phyloP scores from a whole-genome alignment of 1,284 basidiomycete genomes.

The Volvariella volvacea region DNA sequence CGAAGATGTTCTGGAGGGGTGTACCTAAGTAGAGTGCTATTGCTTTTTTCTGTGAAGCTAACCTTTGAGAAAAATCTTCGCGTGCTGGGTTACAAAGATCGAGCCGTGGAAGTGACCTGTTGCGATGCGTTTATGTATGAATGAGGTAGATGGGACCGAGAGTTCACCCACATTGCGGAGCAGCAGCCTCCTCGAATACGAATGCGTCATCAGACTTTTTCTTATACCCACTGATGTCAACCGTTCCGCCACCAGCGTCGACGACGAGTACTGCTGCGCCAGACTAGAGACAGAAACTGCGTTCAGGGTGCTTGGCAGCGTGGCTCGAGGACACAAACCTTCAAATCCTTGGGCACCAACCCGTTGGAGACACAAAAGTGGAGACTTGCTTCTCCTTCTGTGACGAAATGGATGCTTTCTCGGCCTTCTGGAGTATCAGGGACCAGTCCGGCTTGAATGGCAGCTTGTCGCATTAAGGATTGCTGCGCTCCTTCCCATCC shows the following conservation, averaged over 20 bases:
- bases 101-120: slow-evolving; percentile 15
- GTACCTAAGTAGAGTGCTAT: not conserved
- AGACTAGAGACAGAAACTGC: not conserved
- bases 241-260: not conserved
- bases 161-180: slow-evolving; percentile 11
- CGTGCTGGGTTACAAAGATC: slow-evolving; percentile 29
- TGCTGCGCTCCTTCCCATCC: slow-evolving; percentile 18
- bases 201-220: not conserved
- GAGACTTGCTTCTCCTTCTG: slow-evolving; percentile 30
- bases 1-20: slow-evolving; percentile 1
- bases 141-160: not conserved
- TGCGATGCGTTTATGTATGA: not conserved
- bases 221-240: not conserved
- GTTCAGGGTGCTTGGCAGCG: not conserved
- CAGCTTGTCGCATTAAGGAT: slow-evolving; percentile 15
- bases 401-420: slow-evolving; percentile 24
- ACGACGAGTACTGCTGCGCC: not conserved
- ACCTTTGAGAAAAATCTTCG: slow-evolving; percentile 21
- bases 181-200: slow-evolving; percentile 13
- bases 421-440: slow-evolving; percentile 13
- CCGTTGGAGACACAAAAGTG: slow-evolving; percentile 23
- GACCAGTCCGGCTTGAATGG: slow-evolving; percentile 15
- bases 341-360: slow-evolving; percentile 18
- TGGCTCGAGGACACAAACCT: slow-evolving; percentile 10
- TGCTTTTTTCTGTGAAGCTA: not conserved